A percentile compares a stretch with the other conserved stretches of the same genome.
Conservation (phyloP, 139 green algal species). For the Spirogloea muscicola region DNA sequence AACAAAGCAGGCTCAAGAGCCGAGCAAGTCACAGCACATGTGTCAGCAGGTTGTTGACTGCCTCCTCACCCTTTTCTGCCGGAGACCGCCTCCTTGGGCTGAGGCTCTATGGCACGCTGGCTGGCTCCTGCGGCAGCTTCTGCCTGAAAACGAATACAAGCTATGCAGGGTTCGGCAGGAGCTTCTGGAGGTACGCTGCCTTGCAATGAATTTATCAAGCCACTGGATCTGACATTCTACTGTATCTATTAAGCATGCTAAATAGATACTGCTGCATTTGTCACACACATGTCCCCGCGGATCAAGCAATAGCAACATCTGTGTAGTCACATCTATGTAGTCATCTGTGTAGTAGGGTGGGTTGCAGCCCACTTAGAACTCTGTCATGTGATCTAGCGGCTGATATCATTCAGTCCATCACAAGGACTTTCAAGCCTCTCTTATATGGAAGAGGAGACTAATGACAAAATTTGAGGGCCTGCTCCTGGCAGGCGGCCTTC, state of each 20-base stretch:
- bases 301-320: background rate
- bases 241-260: background rate
- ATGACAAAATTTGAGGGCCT: too few species aligned
- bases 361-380: background rate
- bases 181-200: background rate
- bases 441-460: background rate
- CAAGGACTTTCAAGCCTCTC: background rate
- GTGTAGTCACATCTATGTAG: too few species aligned
- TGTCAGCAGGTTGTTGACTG: constrained; percentile 23
- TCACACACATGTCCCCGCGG: background rate
- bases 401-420: too few species aligned
- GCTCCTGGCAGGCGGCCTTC: constrained; percentile 17
- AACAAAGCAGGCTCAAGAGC: too few species aligned
- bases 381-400: background rate
- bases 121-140: constrained; percentile 46
- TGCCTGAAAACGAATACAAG: constrained; percentile 32
- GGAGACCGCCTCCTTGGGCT: constrained; percentile 21
- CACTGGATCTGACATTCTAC: background rate
- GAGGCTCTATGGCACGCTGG: constrained; percentile 47
- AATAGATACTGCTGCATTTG: background rate
- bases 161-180: background rate
- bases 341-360: too few species aligned
- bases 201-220: background rate
- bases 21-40: too few species aligned
- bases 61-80: constrained; percentile 24